Evolutionary conservation across 2,329 filamentous ascomycete species (phyloP).

Genomic region (Aspergillus neoniger): DNA sequence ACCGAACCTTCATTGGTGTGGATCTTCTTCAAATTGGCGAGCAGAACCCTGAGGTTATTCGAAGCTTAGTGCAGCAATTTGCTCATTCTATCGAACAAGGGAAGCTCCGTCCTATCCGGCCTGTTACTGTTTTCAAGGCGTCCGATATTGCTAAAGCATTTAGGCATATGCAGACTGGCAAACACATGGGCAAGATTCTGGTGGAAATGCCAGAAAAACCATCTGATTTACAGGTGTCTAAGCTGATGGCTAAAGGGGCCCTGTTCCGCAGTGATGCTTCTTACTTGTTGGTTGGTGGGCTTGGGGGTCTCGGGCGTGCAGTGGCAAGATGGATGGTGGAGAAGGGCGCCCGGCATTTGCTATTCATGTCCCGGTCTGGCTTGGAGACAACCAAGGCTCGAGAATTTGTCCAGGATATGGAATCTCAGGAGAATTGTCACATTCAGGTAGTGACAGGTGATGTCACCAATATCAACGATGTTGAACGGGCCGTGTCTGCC

Average conservation of each 20-base stretch:
- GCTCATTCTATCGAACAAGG: constrained; percentile 1
- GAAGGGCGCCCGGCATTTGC: constrained; percentile 16
- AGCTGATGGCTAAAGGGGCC: not conserved
- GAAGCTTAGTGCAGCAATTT: constrained; percentile 10
- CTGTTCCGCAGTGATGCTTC: not conserved
- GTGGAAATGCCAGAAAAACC: constrained; percentile 12
- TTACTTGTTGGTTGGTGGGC: constrained; percentile 21
- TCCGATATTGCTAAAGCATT: constrained; percentile 43
- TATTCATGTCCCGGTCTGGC: constrained; percentile 17
- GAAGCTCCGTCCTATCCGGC: constrained; percentile 20
- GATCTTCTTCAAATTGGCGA: constrained; percentile 22
- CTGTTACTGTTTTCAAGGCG: constrained; percentile 25
- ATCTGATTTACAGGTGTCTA: not conserved
- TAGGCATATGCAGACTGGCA: constrained; percentile 45
- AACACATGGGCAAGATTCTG: constrained; percentile 51
- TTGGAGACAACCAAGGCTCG: constrained; percentile 12
- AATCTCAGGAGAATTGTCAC: constrained; percentile 21
- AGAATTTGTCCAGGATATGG: constrained; percentile 26
- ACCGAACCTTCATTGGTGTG: constrained; percentile 23
- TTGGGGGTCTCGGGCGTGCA: constrained; percentile 20
- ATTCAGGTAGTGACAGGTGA: constrained; percentile 17
- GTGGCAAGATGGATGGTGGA: constrained; percentile 20
- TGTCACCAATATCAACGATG: constrained; percentile 23
- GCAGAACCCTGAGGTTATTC: constrained; percentile 5
- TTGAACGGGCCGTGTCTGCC: constrained; percentile 17